These are phyloP conservation scores for Erythrobasidium yunnanense DNA, from an alignment of 768 basidiomycete genomes.

Conservation along the genomic window DNA sequence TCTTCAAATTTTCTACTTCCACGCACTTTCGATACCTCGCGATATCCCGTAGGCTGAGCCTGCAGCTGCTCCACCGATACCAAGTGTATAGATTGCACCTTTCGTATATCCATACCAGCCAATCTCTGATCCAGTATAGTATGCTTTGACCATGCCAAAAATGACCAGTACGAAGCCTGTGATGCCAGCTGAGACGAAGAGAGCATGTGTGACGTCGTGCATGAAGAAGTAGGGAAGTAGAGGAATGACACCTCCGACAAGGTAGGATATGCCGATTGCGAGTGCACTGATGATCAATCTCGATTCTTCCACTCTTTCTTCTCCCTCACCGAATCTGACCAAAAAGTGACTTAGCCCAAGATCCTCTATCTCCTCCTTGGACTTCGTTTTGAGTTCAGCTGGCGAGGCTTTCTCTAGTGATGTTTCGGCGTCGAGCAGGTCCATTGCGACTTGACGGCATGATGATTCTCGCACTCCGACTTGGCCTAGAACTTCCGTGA, in stretches of 20 bases:
- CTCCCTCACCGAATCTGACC: background rate
- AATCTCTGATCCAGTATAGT: background rate
- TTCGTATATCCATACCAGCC: background rate
- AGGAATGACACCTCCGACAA: background rate
- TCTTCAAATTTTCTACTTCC: too few species aligned
- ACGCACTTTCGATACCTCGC: background rate
- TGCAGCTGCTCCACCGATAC: background rate
- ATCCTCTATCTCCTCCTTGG: background rate
- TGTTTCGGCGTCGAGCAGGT: background rate
- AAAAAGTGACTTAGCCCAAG: background rate
- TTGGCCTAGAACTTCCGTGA: background rate
- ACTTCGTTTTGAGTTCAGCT: background rate
- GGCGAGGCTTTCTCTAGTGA: background rate
- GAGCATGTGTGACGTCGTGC: background rate
- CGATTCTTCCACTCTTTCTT: background rate
- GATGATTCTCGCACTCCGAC: background rate
- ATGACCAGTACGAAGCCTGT: background rate
- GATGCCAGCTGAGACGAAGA: background rate
- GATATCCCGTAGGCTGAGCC: background rate
- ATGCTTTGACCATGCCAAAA: background rate
- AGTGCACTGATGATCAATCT: background rate
- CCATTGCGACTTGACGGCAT: background rate
- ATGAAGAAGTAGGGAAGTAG: background rate
- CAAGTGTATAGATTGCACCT: background rate
- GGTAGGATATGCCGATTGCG: background rate